Evolutionary conservation across 768 basidiomycete genomes (phyloP), one percentile per base, ranked within the genome.

Genomic region (Rubroboletus satanas): DNA sequence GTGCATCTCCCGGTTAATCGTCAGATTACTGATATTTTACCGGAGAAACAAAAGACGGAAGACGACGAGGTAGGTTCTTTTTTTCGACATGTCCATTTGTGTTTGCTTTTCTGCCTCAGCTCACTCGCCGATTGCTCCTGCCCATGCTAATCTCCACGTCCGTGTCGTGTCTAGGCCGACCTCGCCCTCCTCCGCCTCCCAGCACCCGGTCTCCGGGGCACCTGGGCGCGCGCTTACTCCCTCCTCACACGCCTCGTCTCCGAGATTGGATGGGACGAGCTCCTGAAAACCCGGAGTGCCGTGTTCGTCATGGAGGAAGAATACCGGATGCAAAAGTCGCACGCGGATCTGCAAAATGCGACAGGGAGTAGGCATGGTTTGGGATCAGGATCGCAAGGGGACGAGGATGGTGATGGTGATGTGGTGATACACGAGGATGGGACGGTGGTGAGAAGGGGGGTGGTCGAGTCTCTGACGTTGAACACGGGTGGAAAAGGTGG

Each of bases 281-380:
- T 98, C 3, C 79, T 99, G 53, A 94, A 94, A 76, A 89, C 91
- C 14, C 86, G 97, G 80, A 93, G 91, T 70, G 74, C 78, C 36
- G 97, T 99, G 14, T 98, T 99, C 71, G 97, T 99, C 38, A 99
- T 99, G 97, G 97, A 98, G 69, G 96, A 99, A 69, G 97, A 99
- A 69, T 99, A 99, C 69, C 82, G 97, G 36, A 89, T 91, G 85
- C 96, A 98, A 75, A 98, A 98, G 68, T 87, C 89, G 2, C 83
- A 89, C 6, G 75, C 69, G 2, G 91, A 94, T 29, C 76, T 88
- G n/a, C 75, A 78, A 45, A 68, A 75, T 47, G 68, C 58, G n/a
- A 60, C 65, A 15, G 51, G 58, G 47, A 51, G 56, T 17, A 47
- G 33, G n/a, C 56, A 57, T 6, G 61, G 60, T 10, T 42, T 70